Conservation (phyloP, 345 rosid genomes). For the Eucalyptus tenuipes region DNA sequence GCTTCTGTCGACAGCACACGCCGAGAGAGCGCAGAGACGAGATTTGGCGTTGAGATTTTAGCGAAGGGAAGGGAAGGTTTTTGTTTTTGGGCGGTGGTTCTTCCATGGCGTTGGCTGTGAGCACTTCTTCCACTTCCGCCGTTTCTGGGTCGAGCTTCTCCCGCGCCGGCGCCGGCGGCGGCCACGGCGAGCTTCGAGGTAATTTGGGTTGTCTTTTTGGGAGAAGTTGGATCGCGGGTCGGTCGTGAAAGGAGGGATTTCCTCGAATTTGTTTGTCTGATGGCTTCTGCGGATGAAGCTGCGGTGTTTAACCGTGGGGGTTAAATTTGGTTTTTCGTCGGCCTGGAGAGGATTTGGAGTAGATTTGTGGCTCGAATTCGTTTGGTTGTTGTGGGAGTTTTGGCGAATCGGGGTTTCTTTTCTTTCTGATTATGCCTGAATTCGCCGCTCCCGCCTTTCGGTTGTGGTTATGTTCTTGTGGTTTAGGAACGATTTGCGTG, state of each 20-base stretch:
- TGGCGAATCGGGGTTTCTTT: background rate
- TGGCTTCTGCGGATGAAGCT: background rate
- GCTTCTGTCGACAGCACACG: background rate
- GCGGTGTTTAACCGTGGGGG: background rate
- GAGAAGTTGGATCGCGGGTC: background rate
- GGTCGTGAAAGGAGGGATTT: background rate
- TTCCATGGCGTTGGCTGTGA: background rate
- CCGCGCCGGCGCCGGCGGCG: background rate
- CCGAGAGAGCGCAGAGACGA: background rate
- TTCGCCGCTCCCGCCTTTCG: background rate
- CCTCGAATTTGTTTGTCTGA: background rate
- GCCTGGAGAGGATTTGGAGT: background rate
- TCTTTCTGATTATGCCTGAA: background rate
- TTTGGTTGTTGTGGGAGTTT: background rate
- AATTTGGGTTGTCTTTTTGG: background rate
- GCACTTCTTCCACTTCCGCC: background rate
- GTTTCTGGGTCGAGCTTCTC: background rate
- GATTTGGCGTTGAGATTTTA: background rate
- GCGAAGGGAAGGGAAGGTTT: background rate
- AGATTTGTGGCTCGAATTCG: background rate
- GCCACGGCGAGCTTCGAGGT: slow-evolving; percentile 3
- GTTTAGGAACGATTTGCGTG: background rate
- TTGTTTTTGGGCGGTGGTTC: background rate
- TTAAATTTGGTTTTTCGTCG: background rate
- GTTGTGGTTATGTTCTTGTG: background rate